phyloP scores from a whole-genome alignment of 129 eudicot species.

The Helianthus annuus region DNA sequence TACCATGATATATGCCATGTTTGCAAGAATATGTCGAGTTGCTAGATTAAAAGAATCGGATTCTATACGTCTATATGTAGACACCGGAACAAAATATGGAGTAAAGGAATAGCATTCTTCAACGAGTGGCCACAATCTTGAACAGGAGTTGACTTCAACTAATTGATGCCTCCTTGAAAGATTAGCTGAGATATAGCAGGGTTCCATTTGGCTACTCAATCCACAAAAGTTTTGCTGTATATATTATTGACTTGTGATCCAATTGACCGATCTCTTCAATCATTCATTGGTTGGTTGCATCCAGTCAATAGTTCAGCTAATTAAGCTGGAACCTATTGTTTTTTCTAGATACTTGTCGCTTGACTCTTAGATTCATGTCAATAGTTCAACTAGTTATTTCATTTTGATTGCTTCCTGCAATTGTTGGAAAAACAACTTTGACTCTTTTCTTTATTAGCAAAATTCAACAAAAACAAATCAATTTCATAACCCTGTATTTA shows the following conservation, averaged over 20 bases:
- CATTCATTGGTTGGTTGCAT: neutral
- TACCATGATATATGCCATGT: neutral
- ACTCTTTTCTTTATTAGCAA: too few relatives aligned
- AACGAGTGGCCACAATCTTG: constrained; percentile 2
- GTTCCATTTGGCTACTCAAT: neutral
- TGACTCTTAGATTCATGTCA: neutral
- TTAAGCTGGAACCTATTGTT: neutral
- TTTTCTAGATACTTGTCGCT: neutral
- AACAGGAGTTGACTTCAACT: constrained; percentile 18
- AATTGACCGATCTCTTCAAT: neutral
- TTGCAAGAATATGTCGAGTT: constrained; percentile 21
- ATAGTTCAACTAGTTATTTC: too few relatives aligned
- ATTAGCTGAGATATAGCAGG: neutral
- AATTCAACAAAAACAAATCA: too few relatives aligned
- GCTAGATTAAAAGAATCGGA: constrained; percentile 9
- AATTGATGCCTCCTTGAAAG: constrained; percentile 17
- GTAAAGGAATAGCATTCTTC: constrained; percentile 19
- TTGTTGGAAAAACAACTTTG: too few relatives aligned
- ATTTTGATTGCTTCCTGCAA: too few relatives aligned
- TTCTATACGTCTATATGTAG: constrained; percentile 10
- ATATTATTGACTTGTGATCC: neutral
- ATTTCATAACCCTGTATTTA: too few relatives aligned
- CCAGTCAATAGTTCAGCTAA: neutral
- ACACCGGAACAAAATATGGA: neutral
- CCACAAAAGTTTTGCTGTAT: neutral